Evolutionary conservation across 305 asterid species (phyloP), one percentile per base, ranked within the genome.

Genomic region (Rubia balearica): DNA sequence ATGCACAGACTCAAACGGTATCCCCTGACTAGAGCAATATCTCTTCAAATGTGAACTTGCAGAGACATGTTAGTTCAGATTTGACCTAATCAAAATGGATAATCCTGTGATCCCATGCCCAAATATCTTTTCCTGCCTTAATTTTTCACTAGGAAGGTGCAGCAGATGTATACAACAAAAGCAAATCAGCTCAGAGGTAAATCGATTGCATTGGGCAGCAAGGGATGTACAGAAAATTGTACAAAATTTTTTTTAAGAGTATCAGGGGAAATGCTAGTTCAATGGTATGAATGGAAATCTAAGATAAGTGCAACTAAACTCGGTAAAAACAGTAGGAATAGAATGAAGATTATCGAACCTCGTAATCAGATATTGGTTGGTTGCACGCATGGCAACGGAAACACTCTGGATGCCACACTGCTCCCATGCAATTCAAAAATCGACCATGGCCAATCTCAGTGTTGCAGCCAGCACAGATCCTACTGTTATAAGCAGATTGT

Each of bases 381-480:
- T 79, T 81, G 76, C 98, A 95, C 38, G 96, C 95, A 70, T 84
- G 95, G 81, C 99, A 95, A 79, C 96, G 87, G 71, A 95, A 89
- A 71, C 92, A 87, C 74, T 87, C 92, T 60, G 92, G 89, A 80
- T 87, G 92, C 92, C 92, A 87, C 48, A 90, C 83, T 72, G 91
- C 96, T 81, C 87, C 88, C 93, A 91, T 91, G 83, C 99, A 95
- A 83, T 88, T 95, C 83, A 95, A 85, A 79, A 85, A 87, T 75
- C 96, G 83, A 80, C 99, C 97, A 69, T 88, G 87, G 48, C 96
- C 98, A 57, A 91, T 89, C 78, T 88, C 98, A 40, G 81, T 72
- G 77, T 85, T 88, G 80, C 99, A 95, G 61, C 97, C 97, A 77
- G 92, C 98, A 83, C 99, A 95, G 60, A 90, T 83, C 91, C 98